phyloP scores from a whole-genome alignment of 2,329 filamentous ascomycete species.

The Harringtonia aguacate region DNA sequence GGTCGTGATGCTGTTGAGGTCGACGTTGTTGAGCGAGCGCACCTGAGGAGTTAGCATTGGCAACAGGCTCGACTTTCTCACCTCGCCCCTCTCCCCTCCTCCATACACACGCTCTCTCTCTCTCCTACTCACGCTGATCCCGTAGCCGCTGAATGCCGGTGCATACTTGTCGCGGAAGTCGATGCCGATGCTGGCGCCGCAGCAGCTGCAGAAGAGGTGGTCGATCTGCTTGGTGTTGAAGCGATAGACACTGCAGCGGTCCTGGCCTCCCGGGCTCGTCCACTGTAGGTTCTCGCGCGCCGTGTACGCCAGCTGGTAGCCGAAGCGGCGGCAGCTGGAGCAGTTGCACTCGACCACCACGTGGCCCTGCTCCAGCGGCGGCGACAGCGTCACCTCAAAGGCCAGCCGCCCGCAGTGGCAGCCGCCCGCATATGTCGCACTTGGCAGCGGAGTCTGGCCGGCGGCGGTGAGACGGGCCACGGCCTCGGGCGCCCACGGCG shows the following conservation, averaged over 20 bases:
- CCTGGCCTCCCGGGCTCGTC: constrained; percentile 22
- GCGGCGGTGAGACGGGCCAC: background rate
- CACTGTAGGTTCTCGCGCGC: constrained; percentile 27
- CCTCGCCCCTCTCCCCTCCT: background rate
- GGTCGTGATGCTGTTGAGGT: constrained; percentile 27
- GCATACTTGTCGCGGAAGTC: constrained; percentile 25
- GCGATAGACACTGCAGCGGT: constrained; percentile 24
- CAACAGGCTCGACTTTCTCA: no score
- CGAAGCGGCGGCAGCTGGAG: constrained; percentile 39
- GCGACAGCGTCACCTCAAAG: constrained; percentile 35
- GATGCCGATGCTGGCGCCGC: constrained; percentile 34
- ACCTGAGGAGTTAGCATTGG: no score
- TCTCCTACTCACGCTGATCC: constrained; percentile 27
- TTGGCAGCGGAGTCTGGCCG: background rate
- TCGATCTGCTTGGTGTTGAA: constrained; percentile 38
- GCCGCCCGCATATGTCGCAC: constrained; percentile 32
- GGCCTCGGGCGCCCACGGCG: background rate
- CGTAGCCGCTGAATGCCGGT: constrained; percentile 22
- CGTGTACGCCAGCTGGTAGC: constrained; percentile 39
- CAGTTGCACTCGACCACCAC: constrained; percentile 40
- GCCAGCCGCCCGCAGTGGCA: constrained; percentile 43
- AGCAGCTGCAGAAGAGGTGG: constrained; percentile 37
- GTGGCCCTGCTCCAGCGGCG: constrained; percentile 31
- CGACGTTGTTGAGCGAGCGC: constrained; percentile 27
- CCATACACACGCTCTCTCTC: constrained; percentile 20